Conservation (phyloP, 495 filamentous ascomycete genomes). For the Hypoxylon cercidicola region DNA sequence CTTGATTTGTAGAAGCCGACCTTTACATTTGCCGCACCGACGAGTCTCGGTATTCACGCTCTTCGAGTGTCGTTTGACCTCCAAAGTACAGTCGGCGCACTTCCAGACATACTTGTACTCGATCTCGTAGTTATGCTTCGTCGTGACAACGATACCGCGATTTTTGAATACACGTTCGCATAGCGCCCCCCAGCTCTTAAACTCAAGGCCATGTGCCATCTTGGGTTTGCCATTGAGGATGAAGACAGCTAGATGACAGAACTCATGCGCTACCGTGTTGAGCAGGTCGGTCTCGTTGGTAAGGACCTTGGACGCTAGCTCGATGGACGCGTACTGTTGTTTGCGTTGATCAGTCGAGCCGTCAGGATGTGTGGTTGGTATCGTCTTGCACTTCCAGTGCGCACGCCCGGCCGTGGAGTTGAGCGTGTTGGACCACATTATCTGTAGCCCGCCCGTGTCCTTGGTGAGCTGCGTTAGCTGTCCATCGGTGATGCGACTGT, state of each 20-base stretch:
- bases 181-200: slow-evolving; percentile 74
- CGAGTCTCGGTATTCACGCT: slow-evolving; percentile 75
- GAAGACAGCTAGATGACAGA: slow-evolving; percentile 91
- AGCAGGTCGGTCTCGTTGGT: slow-evolving; percentile 78
- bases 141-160: slow-evolving; percentile 76
- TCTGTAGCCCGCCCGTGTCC: slow-evolving; percentile 77
- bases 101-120: slow-evolving; percentile 90
- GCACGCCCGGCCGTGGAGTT: slow-evolving; percentile 89
- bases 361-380: slow-evolving; percentile 45
- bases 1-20: slow-evolving; percentile 77
- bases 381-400: slow-evolving; percentile 75
- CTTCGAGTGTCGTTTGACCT: slow-evolving; percentile 83
- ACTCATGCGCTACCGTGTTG: slow-evolving; percentile 92
- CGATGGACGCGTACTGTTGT: slow-evolving; percentile 80
- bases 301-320: slow-evolving; percentile 88
- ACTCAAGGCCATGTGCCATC: slow-evolving; percentile 83
- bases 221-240: slow-evolving; percentile 75
- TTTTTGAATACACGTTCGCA: slow-evolving; percentile 52
- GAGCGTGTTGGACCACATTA: slow-evolving; percentile 87
- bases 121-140: slow-evolving; percentile 87
- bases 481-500: slow-evolving; percentile 71
- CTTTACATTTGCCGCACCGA: slow-evolving; percentile 76
- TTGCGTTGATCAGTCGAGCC: slow-evolving; percentile 19
- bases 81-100: slow-evolving; percentile 72
- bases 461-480: slow-evolving; percentile 67